Conservation (phyloP, 179 eudicot genomes). For the Spinacia oleracea region DNA sequence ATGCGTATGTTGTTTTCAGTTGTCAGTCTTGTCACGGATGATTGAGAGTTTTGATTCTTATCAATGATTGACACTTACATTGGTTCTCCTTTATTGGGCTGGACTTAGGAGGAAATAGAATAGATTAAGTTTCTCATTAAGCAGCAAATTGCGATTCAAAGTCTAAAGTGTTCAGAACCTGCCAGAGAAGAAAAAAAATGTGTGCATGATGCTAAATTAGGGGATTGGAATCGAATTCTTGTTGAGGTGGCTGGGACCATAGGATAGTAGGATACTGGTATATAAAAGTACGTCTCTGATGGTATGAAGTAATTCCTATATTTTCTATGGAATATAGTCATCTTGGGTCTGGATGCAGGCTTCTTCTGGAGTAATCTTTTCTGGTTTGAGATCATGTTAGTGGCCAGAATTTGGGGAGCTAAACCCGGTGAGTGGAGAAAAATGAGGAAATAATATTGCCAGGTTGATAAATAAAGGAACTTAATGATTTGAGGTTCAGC, state of each 20-base stretch:
- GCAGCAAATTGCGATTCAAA: too few relatives aligned
- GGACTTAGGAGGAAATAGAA: too few relatives aligned
- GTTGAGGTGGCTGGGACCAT: background rate
- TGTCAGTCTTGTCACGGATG: background rate
- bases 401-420: slow-evolving; percentile 1
- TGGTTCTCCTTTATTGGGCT: background rate
- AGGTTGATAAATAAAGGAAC: background rate
- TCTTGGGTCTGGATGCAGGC: background rate
- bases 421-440: background rate
- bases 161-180: too few relatives aligned
- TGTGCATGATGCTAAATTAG: too few relatives aligned
- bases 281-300: background rate
- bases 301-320: background rate
- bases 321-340: background rate
- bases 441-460: background rate
- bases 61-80: background rate
- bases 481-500: background rate
- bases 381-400: background rate
- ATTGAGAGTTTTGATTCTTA: background rate
- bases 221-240: background rate
- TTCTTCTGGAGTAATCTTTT: background rate
- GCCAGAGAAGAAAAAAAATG: too few relatives aligned
- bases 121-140: too few relatives aligned
- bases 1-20: background rate
- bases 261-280: background rate